Conservation (phyloP, 768 basidiomycete species). For the Trametes cubensis region DNA sequence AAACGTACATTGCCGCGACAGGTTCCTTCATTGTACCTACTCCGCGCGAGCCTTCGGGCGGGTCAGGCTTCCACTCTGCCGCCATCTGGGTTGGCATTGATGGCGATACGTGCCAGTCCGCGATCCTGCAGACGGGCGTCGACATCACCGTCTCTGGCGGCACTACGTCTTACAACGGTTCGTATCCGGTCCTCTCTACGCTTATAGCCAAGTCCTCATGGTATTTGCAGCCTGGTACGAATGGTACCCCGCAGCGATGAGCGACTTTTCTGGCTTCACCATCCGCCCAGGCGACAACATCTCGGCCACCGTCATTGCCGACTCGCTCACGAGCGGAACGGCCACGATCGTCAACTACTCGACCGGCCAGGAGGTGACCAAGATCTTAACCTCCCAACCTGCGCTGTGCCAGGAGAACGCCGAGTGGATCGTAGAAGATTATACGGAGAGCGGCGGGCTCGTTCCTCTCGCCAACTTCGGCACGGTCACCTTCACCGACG, state of each 20-base stretch:
- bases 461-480: conserved; percentile 44
- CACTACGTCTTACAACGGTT: conserved; percentile 36
- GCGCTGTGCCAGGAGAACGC: conserved; percentile 40
- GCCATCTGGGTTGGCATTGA: conserved; percentile 44
- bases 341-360: conserved; percentile 34
- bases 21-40: conserved; percentile 40
- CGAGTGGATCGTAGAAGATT: conserved; percentile 45
- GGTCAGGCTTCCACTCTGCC: conserved; percentile 31
- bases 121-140: conserved; percentile 41
- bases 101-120: conserved; percentile 39
- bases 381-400: conserved; percentile 34
- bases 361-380: conserved; percentile 34
- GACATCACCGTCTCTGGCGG: conserved; percentile 36
- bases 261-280: conserved; percentile 38
- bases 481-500: conserved; percentile 40
- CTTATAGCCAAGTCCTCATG: too few relatives aligned
- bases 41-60: conserved; percentile 32
- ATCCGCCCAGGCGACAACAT: conserved; percentile 35
- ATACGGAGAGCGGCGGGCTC: conserved; percentile 27
- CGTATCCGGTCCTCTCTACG: conserved; percentile 1
- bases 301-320: conserved; percentile 35
- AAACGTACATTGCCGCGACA: conserved; percentile 40
- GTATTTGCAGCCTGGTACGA: conserved; percentile 35
- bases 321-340: conserved; percentile 31
- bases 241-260: conserved; percentile 38